Evolutionary conservation across 1,284 basidiomycete genomes (phyloP).

Genomic region (Leucoagaricus sp.): DNA sequence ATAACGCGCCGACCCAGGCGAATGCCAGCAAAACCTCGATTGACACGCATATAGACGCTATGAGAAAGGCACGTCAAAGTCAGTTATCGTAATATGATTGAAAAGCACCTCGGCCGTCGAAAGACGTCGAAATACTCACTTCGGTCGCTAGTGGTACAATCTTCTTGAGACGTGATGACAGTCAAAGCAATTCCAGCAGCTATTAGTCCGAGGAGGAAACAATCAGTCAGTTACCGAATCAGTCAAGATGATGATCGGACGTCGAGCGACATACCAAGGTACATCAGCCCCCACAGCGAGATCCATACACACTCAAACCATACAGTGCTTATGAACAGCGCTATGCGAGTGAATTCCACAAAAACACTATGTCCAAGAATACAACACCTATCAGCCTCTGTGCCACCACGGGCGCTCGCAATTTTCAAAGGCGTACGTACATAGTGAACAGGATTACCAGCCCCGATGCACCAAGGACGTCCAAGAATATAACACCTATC

Average conservation of each 20-base stretch:
- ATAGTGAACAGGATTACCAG: slow-evolving; percentile 59
- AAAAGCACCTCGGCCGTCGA: not conserved
- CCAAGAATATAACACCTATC: not conserved
- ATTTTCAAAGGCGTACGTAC: slow-evolving; percentile 39
- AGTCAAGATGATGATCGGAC: not conserved
- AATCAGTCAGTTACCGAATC: not conserved
- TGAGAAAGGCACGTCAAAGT: slow-evolving; percentile 5
- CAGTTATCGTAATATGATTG: not conserved
- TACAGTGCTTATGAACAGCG: slow-evolving; percentile 57
- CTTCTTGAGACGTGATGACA: slow-evolving; percentile 18
- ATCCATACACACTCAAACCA: slow-evolving; percentile 75
- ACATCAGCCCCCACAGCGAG: slow-evolving; percentile 54
- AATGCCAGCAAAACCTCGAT: slow-evolving; percentile 59
- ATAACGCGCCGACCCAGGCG: slow-evolving; percentile 58
- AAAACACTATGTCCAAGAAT: slow-evolving; percentile 3
- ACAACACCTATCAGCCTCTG: slow-evolving; percentile 1
- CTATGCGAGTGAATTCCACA: slow-evolving; percentile 50
- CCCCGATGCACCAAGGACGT: slow-evolving; percentile 51
- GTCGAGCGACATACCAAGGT: slow-evolving; percentile 53
- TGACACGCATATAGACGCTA: slow-evolving; percentile 51
- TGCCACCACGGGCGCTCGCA: slow-evolving; percentile 1
- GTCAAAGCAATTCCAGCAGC: slow-evolving; percentile 30
- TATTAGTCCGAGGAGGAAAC: slow-evolving; percentile 9
- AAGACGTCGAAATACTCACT: slow-evolving; percentile 4
- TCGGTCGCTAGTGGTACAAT: slow-evolving; percentile 14